phyloP scores from a whole-genome alignment of 768 basidiomycete species.

The Epithele typhae region DNA sequence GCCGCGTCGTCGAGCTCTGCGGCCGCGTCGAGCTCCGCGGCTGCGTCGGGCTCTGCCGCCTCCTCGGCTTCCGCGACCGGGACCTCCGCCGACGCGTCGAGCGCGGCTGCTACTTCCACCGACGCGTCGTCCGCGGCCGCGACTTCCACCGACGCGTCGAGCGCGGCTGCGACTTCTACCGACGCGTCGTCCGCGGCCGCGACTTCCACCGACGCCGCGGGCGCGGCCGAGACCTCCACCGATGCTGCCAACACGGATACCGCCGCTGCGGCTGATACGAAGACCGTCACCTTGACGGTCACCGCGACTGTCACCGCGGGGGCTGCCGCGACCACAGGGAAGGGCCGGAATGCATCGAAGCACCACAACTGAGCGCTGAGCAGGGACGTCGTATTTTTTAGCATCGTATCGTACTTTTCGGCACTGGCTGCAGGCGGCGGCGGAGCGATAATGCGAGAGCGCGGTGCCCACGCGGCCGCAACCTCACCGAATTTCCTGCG shows the following conservation, averaged over 20 bases:
- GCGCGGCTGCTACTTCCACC: background rate
- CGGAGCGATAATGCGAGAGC: too few species aligned
- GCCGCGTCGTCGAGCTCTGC: conserved; percentile 1
- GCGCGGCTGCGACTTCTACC: background rate
- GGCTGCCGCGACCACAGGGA: background rate
- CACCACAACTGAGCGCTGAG: too few species aligned
- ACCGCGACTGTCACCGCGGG: background rate
- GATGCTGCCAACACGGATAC: too few species aligned
- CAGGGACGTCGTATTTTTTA: too few species aligned
- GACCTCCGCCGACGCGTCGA: background rate
- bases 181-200: background rate
- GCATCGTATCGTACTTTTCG: too few species aligned
- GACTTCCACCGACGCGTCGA: background rate
- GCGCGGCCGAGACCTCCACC: background rate
- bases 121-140: background rate
- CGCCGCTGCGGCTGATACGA: too few species aligned
- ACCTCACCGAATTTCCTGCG: too few species aligned
- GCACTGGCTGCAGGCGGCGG: too few species aligned
- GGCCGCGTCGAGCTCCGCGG: background rate
- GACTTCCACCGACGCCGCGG: background rate
- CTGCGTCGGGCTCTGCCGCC: background rate
- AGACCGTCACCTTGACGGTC: too few species aligned
- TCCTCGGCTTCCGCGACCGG: background rate
- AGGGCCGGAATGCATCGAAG: too few species aligned
- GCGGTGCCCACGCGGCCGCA: too few species aligned